Evolutionary conservation across 177 flowering plant genomes (phyloP).

Genomic region (Tripterygium wilfordii): DNA sequence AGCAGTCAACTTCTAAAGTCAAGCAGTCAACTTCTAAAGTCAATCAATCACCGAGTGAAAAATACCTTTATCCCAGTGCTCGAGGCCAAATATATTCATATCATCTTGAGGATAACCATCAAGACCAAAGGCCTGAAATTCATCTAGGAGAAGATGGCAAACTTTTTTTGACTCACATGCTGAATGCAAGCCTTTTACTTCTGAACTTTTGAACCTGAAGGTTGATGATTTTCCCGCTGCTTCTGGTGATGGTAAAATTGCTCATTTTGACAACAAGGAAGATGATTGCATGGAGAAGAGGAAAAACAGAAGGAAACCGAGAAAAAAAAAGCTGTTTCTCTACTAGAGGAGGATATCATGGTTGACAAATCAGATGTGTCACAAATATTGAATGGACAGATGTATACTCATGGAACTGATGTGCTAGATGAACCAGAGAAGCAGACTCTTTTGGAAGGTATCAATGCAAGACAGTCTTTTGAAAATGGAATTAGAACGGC

Average conservation of each 20-base stretch:
- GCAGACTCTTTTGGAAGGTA: not conserved
- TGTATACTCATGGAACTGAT: slow-evolving; percentile 13
- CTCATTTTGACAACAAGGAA: slow-evolving; percentile 16
- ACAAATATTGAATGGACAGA: slow-evolving; percentile 20
- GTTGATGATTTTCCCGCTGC: slow-evolving; percentile 12
- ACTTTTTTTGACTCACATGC: slow-evolving; percentile 4
- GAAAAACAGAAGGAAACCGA: slow-evolving; percentile 34
- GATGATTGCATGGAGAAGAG: slow-evolving; percentile 28
- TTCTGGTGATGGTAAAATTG: slow-evolving; percentile 18
- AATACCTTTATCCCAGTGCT: slow-evolving; percentile 11
- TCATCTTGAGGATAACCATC: slow-evolving; percentile 9
- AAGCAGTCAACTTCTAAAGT: no score
- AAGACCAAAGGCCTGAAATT: slow-evolving; percentile 14
- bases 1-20: slow-evolving; percentile 21
- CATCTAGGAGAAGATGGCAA: slow-evolving; percentile 20
- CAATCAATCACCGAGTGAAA: slow-evolving; percentile 19
- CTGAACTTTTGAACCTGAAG: slow-evolving; percentile 13
- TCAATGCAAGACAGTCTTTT: slow-evolving; percentile 2
- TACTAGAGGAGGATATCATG: slow-evolving; percentile 12
- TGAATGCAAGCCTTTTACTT: slow-evolving; percentile 15
- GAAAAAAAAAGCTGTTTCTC: slow-evolving; percentile 46
- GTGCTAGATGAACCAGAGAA: slow-evolving; percentile 12
- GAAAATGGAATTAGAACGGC: not conserved
- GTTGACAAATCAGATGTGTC: slow-evolving; percentile 13
- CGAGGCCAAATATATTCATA: slow-evolving; percentile 13